Evolutionary conservation across 2,329 filamentous ascomycete genomes (phyloP).

Genomic region (Thielaviopsis euricoi): DNA sequence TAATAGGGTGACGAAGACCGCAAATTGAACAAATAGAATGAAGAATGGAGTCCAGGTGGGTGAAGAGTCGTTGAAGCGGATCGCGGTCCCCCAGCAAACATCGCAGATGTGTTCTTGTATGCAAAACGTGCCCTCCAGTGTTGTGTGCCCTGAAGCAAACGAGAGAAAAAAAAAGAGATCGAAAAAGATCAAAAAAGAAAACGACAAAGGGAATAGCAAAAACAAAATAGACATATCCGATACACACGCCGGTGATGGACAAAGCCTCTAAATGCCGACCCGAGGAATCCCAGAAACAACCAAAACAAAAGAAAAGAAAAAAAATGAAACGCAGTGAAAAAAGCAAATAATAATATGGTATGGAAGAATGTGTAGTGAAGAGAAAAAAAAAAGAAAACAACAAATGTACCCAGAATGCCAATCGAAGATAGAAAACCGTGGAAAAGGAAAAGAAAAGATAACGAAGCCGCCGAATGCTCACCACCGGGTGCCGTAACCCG

Average conservation of each 20-base stretch:
- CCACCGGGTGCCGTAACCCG: constrained; percentile 8
- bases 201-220: constrained; percentile 6
- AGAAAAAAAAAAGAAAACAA: constrained; percentile 14
- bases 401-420: constrained; percentile 11
- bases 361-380: constrained; percentile 13
- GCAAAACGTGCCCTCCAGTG: background rate
- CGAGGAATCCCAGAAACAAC: constrained; percentile 3
- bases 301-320: constrained; percentile 13
- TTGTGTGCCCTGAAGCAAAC: background rate
- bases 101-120: background rate
- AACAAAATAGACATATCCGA: constrained; percentile 6
- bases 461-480: constrained; percentile 2
- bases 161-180: constrained; percentile 5
- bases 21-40: background rate
- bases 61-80: background rate
- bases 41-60: background rate
- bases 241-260: constrained; percentile 5
- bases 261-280: constrained; percentile 1
- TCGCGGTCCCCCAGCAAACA: background rate
- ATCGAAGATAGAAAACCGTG: constrained; percentile 2
- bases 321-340: constrained; percentile 13
- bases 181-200: constrained; percentile 4
- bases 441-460: background rate
- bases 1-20: too few species aligned
- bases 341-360: constrained; percentile 12